A percentile compares a stretch with the other conserved stretches of the same genome.
Evolutionary conservation across 2,329 filamentous ascomycete species (phyloP).

Genomic region (Coniochaeta ligniaria): DNA sequence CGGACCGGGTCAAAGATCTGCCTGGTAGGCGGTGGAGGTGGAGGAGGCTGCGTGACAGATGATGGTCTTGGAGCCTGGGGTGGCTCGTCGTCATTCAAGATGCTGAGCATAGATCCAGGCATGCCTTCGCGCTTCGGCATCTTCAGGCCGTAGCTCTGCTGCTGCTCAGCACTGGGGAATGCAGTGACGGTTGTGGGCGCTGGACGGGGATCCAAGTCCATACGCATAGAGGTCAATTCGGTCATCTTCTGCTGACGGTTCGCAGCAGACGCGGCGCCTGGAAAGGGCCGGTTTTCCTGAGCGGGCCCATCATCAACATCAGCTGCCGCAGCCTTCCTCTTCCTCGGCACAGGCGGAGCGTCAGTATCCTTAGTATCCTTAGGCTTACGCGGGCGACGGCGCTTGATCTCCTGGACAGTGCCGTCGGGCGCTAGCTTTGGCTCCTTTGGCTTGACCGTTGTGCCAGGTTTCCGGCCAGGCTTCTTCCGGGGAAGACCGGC

Average conservation of each 20-base stretch:
- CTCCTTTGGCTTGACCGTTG: conserved; percentile 26
- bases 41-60: conserved; percentile 45
- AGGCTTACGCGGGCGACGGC: conserved; percentile 47
- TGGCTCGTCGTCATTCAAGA: conserved; percentile 47
- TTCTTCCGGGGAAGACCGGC: conserved; percentile 55
- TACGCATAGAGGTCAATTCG: conserved; percentile 30
- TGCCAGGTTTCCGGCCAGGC: conserved; percentile 58
- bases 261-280: conserved; percentile 22
- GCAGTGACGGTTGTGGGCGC: conserved; percentile 12
- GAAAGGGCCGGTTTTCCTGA: conserved; percentile 26
- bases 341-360: conserved; percentile 45
- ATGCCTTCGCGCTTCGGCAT: conserved; percentile 44
- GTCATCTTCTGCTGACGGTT: conserved; percentile 31
- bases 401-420: conserved; percentile 36
- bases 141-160: conserved; percentile 28
- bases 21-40: conserved; percentile 41
- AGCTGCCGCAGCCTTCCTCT: conserved; percentile 40
- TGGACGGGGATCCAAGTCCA: conserved; percentile 21
- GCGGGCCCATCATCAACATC: conserved; percentile 25
- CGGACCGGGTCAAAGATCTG: conserved; percentile 88
- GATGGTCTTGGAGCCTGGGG: conserved; percentile 32
- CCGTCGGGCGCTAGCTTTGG: conserved; percentile 5
- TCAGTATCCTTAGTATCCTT: conserved; percentile 55
- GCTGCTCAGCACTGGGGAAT: conserved; percentile 10
- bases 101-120: conserved; percentile 46